phyloP scores from a whole-genome alignment of 2,329 filamentous ascomycete species.

The Monosporascus sp. region DNA sequence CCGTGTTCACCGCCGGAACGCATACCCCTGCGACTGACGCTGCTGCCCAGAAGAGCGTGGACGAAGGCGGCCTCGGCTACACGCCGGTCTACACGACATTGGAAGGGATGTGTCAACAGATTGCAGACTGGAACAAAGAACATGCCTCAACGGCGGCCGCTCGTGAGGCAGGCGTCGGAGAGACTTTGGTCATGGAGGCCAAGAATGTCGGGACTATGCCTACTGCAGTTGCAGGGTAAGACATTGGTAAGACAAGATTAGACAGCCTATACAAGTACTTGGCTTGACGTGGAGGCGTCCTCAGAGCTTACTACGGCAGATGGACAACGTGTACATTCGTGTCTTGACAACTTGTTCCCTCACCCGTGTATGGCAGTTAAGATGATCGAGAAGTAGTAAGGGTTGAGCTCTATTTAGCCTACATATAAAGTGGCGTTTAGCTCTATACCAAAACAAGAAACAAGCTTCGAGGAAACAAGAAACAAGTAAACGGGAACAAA shows the following conservation, averaged over 20 bases:
- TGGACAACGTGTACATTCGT: no score
- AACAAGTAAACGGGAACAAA: neutral
- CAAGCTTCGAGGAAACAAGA: neutral
- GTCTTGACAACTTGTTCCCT: no score
- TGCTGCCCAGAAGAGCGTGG: constrained; percentile 30
- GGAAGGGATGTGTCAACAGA: constrained; percentile 36
- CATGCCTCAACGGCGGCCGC: constrained; percentile 5
- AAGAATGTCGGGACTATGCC: constrained; percentile 9
- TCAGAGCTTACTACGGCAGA: no score
- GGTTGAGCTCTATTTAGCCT: neutral
- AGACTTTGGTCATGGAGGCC: constrained; percentile 7
- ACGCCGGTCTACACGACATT: constrained; percentile 30
- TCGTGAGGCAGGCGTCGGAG: neutral
- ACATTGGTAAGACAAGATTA: neutral
- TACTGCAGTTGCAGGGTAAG: constrained; percentile 9
- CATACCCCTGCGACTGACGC: constrained; percentile 34
- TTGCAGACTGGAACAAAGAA: constrained; percentile 36
- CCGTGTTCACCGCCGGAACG: constrained; percentile 30
- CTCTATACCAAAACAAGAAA: neutral
- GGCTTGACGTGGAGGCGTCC: no score
- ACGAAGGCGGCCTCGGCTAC: constrained; percentile 40
- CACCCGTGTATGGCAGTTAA: no score
- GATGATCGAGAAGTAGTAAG: no score
- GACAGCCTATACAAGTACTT: no score
- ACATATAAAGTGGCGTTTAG: neutral